phyloP scores from a whole-genome alignment of 2,329 filamentous ascomycete species.

The Scytalidium lignicola region DNA sequence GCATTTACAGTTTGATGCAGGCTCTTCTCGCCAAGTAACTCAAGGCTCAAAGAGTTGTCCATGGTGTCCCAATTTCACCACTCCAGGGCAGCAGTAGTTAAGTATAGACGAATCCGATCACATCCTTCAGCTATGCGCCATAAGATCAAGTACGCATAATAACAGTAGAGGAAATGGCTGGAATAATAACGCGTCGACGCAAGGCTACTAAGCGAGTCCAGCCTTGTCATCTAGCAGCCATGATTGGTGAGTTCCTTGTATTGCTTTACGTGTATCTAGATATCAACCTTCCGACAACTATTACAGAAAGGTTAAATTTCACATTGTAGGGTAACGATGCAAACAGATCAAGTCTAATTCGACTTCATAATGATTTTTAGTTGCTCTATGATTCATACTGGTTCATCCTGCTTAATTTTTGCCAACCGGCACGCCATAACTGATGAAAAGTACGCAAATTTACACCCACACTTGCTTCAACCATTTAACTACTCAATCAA shows the following conservation, averaged over 20 bases:
- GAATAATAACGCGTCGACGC: neutral
- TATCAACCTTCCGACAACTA: too few relatives aligned
- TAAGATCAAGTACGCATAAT: neutral
- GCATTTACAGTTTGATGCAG: constrained; percentile 50
- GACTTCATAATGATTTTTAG: too few relatives aligned
- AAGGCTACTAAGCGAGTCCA: neutral
- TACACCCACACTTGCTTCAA: constrained; percentile 11
- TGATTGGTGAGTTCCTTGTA: neutral
- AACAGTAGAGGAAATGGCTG: too few relatives aligned
- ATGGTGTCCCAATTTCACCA: constrained; percentile 8
- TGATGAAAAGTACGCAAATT: constrained; percentile 6
- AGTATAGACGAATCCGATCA: neutral
- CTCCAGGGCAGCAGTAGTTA: neutral
- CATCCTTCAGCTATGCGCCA: neutral
- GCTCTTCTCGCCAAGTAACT: constrained; percentile 51
- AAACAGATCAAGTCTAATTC: neutral
- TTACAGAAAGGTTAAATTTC: too few relatives aligned
- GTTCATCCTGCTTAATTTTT: neutral
- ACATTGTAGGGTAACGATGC: too few relatives aligned
- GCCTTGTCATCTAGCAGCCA: neutral
- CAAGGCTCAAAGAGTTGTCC: constrained; percentile 12
- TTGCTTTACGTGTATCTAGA: neutral
- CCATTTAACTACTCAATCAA: constrained; percentile 58
- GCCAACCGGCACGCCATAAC: neutral
- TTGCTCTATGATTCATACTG: neutral